phyloP scores from a whole-genome alignment of 2,329 filamentous ascomycete species.

The Acephala macrosclerotiorum region DNA sequence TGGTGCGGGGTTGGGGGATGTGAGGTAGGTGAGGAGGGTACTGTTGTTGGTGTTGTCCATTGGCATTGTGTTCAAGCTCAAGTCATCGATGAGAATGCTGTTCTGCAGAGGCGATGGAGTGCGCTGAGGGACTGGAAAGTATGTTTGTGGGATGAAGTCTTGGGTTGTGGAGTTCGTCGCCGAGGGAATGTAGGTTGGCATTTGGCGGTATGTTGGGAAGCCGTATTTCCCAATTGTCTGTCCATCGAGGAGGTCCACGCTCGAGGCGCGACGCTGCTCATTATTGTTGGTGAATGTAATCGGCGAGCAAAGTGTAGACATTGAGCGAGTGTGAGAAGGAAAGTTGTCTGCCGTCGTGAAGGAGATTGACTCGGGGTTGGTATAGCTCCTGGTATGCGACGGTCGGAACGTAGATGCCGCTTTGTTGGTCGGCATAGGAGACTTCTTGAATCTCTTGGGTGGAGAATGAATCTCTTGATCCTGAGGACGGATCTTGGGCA shows the following conservation, averaged over 20 bases:
- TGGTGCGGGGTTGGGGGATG: slow-evolving; percentile 79
- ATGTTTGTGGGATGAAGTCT: slow-evolving; percentile 52
- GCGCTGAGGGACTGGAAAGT: slow-evolving; percentile 45
- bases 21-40: slow-evolving; percentile 81
- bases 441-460: slow-evolving; percentile 64
- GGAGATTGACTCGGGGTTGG: slow-evolving; percentile 64
- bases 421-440: slow-evolving; percentile 36
- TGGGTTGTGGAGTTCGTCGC: slow-evolving; percentile 47
- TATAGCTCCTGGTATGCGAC: slow-evolving; percentile 64
- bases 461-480: slow-evolving; percentile 77
- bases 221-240: slow-evolving; percentile 73
- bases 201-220: slow-evolving; percentile 84
- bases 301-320: slow-evolving; percentile 43
- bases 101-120: slow-evolving; percentile 53
- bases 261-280: slow-evolving; percentile 68
- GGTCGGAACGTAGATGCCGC: slow-evolving; percentile 49
- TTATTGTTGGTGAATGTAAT: slow-evolving; percentile 45
- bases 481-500: slow-evolving; percentile 87
- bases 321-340: slow-evolving; percentile 40
- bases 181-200: slow-evolving; percentile 61
- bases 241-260: slow-evolving; percentile 73
- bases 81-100: slow-evolving; percentile 42
- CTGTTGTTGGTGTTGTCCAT: slow-evolving; percentile 57
- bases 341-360: slow-evolving; percentile 41
- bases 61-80: slow-evolving; percentile 43